A percentile compares a stretch with the other conserved stretches of the same genome.
Evolutionary conservation across 306 rosid genomes (phyloP).

Genomic region (Calophaca sinica): DNA sequence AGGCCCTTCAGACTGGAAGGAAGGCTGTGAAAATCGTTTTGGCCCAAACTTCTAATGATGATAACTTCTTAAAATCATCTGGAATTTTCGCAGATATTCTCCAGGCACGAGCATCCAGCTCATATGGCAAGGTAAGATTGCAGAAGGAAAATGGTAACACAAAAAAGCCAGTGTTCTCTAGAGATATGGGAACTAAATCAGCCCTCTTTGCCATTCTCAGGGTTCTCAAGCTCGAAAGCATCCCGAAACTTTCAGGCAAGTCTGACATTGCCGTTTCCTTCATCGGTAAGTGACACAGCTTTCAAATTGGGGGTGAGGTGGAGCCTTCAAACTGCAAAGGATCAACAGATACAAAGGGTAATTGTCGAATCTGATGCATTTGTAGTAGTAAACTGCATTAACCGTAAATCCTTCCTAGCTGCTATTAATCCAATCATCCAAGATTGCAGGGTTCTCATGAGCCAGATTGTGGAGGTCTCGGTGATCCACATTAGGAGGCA

Average conservation of each 20-base stretch:
- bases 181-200: not conserved
- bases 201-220: conserved; percentile 56
- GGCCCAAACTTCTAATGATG: conserved; percentile 54
- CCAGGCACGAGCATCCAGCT: conserved; percentile 58
- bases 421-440: no score
- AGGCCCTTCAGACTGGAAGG: conserved; percentile 69
- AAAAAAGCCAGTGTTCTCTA: not conserved
- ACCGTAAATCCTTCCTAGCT: no score
- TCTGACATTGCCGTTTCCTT: conserved; percentile 55
- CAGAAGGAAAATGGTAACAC: conserved; percentile 59
- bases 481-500: no score
- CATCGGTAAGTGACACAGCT: conserved; percentile 54
- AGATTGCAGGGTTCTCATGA: no score
- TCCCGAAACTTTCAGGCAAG: conserved; percentile 70
- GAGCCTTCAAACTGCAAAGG: no score
- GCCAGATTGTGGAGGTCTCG: no score
- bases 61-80: conserved; percentile 62
- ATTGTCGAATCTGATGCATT: no score
- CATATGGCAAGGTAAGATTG: conserved; percentile 52
- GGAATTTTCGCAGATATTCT: conserved; percentile 65
- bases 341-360: no score
- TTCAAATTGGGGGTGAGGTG: no score
- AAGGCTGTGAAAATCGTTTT: conserved; percentile 60
- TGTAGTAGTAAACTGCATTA: no score
- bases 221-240: conserved; percentile 61